Conservation (phyloP, 1,284 basidiomycete genomes). For the Tremellales sp. region DNA sequence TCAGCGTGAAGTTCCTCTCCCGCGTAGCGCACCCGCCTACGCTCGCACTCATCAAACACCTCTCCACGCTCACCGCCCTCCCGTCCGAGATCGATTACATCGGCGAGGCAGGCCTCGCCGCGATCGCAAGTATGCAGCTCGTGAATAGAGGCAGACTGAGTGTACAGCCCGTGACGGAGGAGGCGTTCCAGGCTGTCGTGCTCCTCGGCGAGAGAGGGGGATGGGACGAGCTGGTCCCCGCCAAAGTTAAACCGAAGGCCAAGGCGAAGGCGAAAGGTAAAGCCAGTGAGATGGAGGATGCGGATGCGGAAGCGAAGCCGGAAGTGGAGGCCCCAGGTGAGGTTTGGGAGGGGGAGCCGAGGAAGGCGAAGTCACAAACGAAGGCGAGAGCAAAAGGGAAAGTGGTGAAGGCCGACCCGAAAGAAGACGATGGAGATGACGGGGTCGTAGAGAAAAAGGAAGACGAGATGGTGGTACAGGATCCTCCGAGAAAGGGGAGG, state of each 20-base stretch:
- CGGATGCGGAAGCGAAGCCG: too few species aligned
- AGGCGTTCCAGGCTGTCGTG: conserved; percentile 66
- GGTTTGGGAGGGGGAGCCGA: conserved; percentile 8
- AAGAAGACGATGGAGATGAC: conserved; percentile 1
- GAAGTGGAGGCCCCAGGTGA: too few species aligned
- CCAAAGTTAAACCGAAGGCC: conserved; percentile 7
- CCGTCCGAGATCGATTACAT: conserved; percentile 64
- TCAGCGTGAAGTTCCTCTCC: conserved; percentile 69
- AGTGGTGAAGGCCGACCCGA: too few species aligned
- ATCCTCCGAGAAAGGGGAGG: neutral
- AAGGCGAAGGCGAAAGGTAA: conserved; percentile 15
- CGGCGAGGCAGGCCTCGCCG: conserved; percentile 56
- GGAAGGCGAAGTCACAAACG: conserved; percentile 6
- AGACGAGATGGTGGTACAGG: neutral
- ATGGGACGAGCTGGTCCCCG: conserved; percentile 39
- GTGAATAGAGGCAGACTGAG: conserved; percentile 80
- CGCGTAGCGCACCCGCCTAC: conserved; percentile 73
- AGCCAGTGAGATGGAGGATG: conserved; percentile 8
- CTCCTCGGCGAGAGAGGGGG: conserved; percentile 66
- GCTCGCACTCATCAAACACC: conserved; percentile 66
- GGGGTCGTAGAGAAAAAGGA: neutral
- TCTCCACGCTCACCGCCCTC: conserved; percentile 50
- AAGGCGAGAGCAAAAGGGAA: conserved; percentile 2
- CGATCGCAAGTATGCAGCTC: conserved; percentile 67
- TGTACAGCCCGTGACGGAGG: conserved; percentile 65